Evolutionary conservation across 2,329 filamentous ascomycete genomes (phyloP), one percentile per base, ranked within the genome.

Genomic region (Aspergillus pseudotamarii): DNA sequence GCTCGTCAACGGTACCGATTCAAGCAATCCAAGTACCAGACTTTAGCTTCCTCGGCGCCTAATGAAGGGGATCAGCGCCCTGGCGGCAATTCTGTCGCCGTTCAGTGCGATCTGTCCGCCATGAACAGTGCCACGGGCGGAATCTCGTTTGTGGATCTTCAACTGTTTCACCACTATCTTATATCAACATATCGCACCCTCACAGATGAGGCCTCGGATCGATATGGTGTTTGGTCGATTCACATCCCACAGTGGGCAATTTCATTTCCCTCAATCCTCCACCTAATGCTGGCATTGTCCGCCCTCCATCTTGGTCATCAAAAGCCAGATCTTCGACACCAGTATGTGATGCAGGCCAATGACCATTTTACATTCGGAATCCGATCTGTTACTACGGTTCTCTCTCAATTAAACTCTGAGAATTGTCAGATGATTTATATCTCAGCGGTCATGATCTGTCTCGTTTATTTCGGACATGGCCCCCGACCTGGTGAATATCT

Each of bases 291-390:
- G 1, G 67, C 76, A 1, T 61, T 78, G 2, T 71, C 75, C 1
- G 71, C 75, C 0, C 65, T 77, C 0, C 74, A 77, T 58, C 60
- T 73, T 3, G 68, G 63, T 2, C 55, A 71, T 38, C 21, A 72
- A n/a, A 41, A 68, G 10, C 75, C 71, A 1, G 58, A 60, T 2
- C 26, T 55, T 5, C 65, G 66, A 23, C 60, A 63, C 0, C 43
- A 68, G 21, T 76, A 76, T 32, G 34, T 72, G 9, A 54, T 57
- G 10, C 69, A 73, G 61, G 75, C 75, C 6, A 72, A 76, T 55
- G 64, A 66, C 5, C 75, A 77, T 60, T 78, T 77, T 43, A 76
- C 72, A 0, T 76, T 77, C 50, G 75, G 75, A 0, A 64, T 78
- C 1, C 72, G 67, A 21, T 76, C 73, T 2, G 75, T 78, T 0